phyloP scores from a whole-genome alignment of 176 grass and related monocot genomes.

The Metroxylon sagu region DNA sequence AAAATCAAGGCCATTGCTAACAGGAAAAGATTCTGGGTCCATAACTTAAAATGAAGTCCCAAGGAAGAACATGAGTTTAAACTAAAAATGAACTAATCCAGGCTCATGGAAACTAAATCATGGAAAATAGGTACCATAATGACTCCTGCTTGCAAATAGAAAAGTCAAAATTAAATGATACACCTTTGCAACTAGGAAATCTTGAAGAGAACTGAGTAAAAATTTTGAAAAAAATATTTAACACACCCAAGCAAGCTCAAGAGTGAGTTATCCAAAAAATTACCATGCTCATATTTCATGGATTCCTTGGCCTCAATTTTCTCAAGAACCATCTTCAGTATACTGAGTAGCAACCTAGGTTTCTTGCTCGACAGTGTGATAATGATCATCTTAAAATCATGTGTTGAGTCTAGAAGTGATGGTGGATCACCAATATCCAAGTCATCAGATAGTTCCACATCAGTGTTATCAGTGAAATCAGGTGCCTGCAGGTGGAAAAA shows the following conservation, averaged over 20 bases:
- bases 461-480: constrained; percentile 26
- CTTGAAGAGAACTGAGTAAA: no score
- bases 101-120: no score
- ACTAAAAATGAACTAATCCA: no score
- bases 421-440: constrained; percentile 21
- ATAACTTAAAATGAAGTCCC: neutral
- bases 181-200: no score
- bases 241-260: no score
- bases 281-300: constrained; percentile 32
- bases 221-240: no score
- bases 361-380: constrained; percentile 55
- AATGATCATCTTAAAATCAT: constrained; percentile 50
- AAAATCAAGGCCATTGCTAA: neutral
- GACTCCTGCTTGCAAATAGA: no score
- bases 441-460: constrained; percentile 31
- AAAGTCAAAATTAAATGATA: no score
- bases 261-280: neutral
- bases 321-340: constrained; percentile 66
- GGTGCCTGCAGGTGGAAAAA: constrained; percentile 40
- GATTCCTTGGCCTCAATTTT: constrained; percentile 43
- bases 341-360: constrained; percentile 59
- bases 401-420: constrained; percentile 27
- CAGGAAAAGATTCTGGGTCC: neutral
- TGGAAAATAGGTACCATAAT: no score
- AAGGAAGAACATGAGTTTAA: no score